Evolutionary conservation across 2,329 filamentous ascomycete genomes (phyloP).

Genomic region (Aspergillus novoparasiticus): DNA sequence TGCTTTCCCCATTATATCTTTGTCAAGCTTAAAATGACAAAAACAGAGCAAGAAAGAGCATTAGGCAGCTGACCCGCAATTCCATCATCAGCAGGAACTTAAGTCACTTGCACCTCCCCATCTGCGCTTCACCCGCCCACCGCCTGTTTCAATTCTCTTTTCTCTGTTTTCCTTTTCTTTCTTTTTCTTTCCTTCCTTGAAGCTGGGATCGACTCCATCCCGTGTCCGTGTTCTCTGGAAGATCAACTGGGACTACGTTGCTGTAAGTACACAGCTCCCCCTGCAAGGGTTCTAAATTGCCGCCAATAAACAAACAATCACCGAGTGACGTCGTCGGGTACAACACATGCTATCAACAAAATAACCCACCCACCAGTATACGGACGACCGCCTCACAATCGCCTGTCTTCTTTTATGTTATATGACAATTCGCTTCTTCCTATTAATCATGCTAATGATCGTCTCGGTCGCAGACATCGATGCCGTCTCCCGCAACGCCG

Average conservation of each 20-base stretch:
- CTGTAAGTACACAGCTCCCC: background rate
- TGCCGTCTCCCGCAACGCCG: slow-evolving; percentile 44
- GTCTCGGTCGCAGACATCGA: slow-evolving; percentile 30
- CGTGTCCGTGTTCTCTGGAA: background rate
- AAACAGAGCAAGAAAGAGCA: background rate
- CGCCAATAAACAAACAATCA: slow-evolving; percentile 14
- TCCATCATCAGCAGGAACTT: slow-evolving; percentile 5
- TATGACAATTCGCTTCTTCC: background rate
- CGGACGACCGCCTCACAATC: slow-evolving; percentile 7
- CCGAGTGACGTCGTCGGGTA: slow-evolving; percentile 17
- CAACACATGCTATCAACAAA: slow-evolving; percentile 6
- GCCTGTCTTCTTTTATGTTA: slow-evolving; percentile 1
- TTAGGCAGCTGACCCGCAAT: slow-evolving; percentile 7
- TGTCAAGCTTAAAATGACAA: background rate
- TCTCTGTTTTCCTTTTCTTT: slow-evolving; percentile 4
- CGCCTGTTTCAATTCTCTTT: slow-evolving; percentile 15
- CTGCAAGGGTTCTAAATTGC: background rate
- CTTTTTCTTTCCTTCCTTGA: background rate
- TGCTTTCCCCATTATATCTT: background rate
- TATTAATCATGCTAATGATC: slow-evolving; percentile 16
- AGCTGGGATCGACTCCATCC: background rate
- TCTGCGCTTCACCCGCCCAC: slow-evolving; percentile 7
- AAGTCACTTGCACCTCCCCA: slow-evolving; percentile 3
- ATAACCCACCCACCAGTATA: slow-evolving; percentile 1
- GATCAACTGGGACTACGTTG: background rate